Evolutionary conservation across 768 basidiomycete genomes (phyloP), one percentile per base, ranked within the genome.

Genomic region (Lactifluus echinatus): DNA sequence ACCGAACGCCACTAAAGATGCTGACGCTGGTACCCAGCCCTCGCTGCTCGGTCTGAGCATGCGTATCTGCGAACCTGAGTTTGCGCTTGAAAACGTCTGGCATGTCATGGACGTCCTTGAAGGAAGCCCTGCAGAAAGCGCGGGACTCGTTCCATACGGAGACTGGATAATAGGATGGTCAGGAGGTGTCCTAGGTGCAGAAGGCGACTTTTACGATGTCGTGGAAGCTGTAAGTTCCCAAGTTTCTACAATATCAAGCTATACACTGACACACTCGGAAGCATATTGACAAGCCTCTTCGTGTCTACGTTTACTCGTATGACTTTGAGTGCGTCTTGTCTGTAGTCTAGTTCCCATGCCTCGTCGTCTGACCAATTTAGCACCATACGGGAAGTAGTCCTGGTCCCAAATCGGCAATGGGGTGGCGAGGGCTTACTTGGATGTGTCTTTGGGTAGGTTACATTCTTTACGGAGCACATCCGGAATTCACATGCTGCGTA

Each of bases 61-160:
- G 82, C 82, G 95, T 21, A 80, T 97, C 67, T 99, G 96, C 67
- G 82, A 89, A 68, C 93, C 95, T 4, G 86, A 90, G 64, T 77
- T 81, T 50, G 88, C 95, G 15, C 75, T 90, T 19, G 93, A 97
- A 66, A 91, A 88, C 61, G 93, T 99, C 5, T 99, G 96, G 94
- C 96, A 98, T 71, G 93, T 99, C 39, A 76, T 99, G 45, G 96
- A 99, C 67, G 93, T 99, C 14, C 73, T 95, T 39, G 95, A 99
- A 70, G 95, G 93, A 21, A 90, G 87, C 61, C 96, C 96, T 6
- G 96, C 95, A 8, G 94, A 98, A 74, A 90, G 87, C 66, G 93
- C 93, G 6, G 95, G 94, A 2, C 81, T 98, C 11, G 96, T 99
- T 19, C 95, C 95, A 1, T 94, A 90, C 74, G 84, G 80, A 29